Conservation (phyloP, 768 basidiomycete genomes). For the Sarcomyxa edulis region DNA sequence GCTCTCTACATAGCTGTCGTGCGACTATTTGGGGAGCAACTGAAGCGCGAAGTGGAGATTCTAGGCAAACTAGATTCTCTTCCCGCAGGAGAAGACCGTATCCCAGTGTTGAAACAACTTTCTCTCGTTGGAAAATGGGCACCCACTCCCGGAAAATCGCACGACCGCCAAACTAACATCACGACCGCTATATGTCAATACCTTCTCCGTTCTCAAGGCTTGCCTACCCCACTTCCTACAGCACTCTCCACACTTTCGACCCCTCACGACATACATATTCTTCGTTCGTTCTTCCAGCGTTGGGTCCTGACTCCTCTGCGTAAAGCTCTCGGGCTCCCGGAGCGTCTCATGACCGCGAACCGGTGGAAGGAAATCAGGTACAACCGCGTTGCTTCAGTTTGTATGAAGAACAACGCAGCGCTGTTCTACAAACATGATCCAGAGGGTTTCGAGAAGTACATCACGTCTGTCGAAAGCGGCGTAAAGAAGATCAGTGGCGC, state of each 20-base stretch:
- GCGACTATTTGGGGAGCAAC: conserved; percentile 50
- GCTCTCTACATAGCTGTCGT: conserved; percentile 62
- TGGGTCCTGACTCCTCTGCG: conserved; percentile 59
- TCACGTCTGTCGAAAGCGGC: conserved; percentile 51
- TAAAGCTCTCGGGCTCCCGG: conserved; percentile 37
- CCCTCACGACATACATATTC: conserved; percentile 24
- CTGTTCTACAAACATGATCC: conserved; percentile 55
- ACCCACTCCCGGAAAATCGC: conserved; percentile 50
- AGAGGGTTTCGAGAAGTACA: conserved; percentile 52
- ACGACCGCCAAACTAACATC: conserved; percentile 63
- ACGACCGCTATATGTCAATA: conserved; percentile 56
- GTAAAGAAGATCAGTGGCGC: conserved; percentile 58
- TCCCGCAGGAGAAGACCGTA: conserved; percentile 20
- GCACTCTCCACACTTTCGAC: conserved; percentile 22
- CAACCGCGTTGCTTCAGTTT: conserved; percentile 51
- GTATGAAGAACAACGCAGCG: conserved; percentile 54
- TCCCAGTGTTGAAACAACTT: conserved; percentile 33
- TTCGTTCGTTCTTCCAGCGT: conserved; percentile 55
- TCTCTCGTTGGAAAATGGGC: conserved; percentile 70
- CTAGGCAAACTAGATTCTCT: conserved; percentile 32
- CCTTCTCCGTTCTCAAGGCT: conserved; percentile 33
- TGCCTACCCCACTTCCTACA: conserved; percentile 22
- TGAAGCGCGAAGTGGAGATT: conserved; percentile 41
- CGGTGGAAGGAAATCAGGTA: conserved; percentile 57
- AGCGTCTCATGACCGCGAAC: conserved; percentile 57